Conservation (phyloP, 2,329 filamentous ascomycete genomes). For the Akanthomyces uredinophilus region DNA sequence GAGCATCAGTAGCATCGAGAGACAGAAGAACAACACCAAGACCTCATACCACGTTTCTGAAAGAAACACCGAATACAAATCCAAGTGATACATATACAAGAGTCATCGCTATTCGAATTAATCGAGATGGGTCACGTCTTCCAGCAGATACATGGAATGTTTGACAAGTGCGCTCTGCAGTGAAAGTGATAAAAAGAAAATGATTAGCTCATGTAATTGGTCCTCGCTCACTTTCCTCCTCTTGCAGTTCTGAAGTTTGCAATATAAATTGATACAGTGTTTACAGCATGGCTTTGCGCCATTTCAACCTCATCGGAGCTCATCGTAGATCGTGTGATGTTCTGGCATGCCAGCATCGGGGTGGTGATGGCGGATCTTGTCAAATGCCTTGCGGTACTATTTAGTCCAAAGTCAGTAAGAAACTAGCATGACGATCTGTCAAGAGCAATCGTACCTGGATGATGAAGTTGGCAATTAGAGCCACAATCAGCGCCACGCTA, state of each 20-base stretch:
- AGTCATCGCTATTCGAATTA: too few species aligned
- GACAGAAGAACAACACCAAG: too few species aligned
- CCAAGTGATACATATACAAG: too few species aligned
- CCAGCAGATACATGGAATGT: too few species aligned
- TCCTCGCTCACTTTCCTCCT: too few species aligned
- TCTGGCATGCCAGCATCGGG: not conserved
- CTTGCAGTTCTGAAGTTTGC: too few species aligned
- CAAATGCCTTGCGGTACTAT: constrained; percentile 16
- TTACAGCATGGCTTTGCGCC: not conserved
- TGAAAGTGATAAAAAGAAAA: not conserved
- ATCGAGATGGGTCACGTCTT: too few species aligned
- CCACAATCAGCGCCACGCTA: constrained; percentile 70
- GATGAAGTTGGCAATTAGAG: constrained; percentile 79
- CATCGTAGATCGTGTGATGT: not conserved
- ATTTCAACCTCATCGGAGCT: not conserved
- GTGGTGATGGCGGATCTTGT: constrained; percentile 7
- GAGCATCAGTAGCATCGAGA: too few species aligned
- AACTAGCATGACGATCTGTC: not conserved
- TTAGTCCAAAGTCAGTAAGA: not conserved
- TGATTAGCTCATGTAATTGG: not conserved
- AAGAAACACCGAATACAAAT: too few species aligned
- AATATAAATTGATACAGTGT: not conserved
- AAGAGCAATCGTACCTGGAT: constrained; percentile 62
- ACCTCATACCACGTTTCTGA: too few species aligned
- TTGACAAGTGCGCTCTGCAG: too few species aligned